A percentile compares a stretch with the other conserved stretches of the same genome.
Evolutionary conservation across 2,329 filamentous ascomycete species (phyloP).

Genomic region (Verticillium nonalfalfae): DNA sequence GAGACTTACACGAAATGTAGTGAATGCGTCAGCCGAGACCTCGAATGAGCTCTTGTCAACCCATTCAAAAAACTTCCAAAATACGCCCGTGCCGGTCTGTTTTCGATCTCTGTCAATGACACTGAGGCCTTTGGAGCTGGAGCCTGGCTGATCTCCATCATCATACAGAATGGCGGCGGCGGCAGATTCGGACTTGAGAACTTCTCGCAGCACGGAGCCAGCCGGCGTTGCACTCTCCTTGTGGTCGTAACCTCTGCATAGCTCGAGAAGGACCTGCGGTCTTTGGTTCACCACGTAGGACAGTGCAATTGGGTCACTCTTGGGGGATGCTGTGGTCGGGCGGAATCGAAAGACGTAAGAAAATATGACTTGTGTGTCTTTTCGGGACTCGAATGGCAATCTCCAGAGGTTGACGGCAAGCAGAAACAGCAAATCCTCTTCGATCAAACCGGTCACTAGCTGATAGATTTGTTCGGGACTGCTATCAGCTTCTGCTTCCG

Average conservation of each 20-base stretch:
- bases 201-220: constrained; percentile 81
- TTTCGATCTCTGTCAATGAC: constrained; percentile 70
- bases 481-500: constrained; percentile 66
- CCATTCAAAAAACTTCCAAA: constrained; percentile 97
- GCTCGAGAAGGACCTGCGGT: constrained; percentile 78
- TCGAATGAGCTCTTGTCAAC: constrained; percentile 96
- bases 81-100: constrained; percentile 76
- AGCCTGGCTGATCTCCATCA: constrained; percentile 66
- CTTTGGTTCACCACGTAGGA: constrained; percentile 83
- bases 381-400: constrained; percentile 91
- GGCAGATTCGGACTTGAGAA: constrained; percentile 83
- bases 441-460: constrained; percentile 76
- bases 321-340: constrained; percentile 58
- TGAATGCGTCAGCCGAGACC: constrained; percentile 94
- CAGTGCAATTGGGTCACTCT: constrained; percentile 74
- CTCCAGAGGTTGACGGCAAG: constrained; percentile 78
- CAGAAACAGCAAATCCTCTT: constrained; percentile 81
- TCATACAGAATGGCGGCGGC: constrained; percentile 91
- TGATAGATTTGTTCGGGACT: constrained; percentile 83
- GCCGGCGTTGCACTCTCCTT: constrained; percentile 89
- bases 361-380: constrained; percentile 93
- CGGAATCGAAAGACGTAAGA: constrained; percentile 92
- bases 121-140: constrained; percentile 67
- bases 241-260: constrained; percentile 85
- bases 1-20: constrained; percentile 78